These are phyloP conservation scores for Hymenoscyphus occultus DNA, from an alignment of 2,329 filamentous ascomycete genomes.

Conservation along the genomic window DNA sequence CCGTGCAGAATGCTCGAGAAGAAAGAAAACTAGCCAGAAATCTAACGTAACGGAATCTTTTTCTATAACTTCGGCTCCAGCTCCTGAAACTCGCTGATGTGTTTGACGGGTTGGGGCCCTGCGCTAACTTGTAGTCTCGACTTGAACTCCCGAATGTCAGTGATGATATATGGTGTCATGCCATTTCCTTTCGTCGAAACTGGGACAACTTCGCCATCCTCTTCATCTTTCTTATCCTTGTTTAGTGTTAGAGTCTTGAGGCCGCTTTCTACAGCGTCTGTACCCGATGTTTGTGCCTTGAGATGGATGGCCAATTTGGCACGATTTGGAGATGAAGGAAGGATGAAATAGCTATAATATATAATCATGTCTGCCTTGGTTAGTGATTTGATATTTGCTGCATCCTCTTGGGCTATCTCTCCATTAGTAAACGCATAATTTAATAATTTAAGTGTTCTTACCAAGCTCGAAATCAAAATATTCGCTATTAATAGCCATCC, in stretches of 20 bases:
- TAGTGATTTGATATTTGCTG: conserved; percentile 67
- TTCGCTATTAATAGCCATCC: conserved; percentile 80
- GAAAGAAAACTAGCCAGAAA: neutral
- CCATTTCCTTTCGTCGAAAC: conserved; percentile 41
- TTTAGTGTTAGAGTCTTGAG: conserved; percentile 18
- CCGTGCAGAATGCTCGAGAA: neutral
- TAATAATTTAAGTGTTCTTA: conserved; percentile 42
- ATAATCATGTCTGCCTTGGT: conserved; percentile 76
- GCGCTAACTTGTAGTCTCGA: conserved; percentile 67
- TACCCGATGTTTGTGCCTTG: conserved; percentile 62
- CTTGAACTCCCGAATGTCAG: conserved; percentile 79
- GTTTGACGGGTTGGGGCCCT: conserved; percentile 69
- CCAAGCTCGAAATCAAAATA: conserved; percentile 87
- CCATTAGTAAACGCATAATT: conserved; percentile 12
- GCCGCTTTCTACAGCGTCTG: conserved; percentile 40
- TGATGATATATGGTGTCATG: conserved; percentile 61
- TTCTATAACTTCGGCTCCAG: conserved; percentile 73
- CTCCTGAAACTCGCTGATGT: conserved; percentile 83
- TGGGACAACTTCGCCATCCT: conserved; percentile 19
- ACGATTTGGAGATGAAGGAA: conserved; percentile 67
- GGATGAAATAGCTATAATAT: conserved; percentile 75
- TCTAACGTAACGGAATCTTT: neutral
- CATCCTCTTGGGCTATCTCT: conserved; percentile 55
- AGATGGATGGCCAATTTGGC: conserved; percentile 86
- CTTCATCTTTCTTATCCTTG: conserved; percentile 36